These are phyloP conservation scores for Plasmopara viticola DNA, from an alignment of 352 stramenopile species.

Conservation along the genomic window DNA sequence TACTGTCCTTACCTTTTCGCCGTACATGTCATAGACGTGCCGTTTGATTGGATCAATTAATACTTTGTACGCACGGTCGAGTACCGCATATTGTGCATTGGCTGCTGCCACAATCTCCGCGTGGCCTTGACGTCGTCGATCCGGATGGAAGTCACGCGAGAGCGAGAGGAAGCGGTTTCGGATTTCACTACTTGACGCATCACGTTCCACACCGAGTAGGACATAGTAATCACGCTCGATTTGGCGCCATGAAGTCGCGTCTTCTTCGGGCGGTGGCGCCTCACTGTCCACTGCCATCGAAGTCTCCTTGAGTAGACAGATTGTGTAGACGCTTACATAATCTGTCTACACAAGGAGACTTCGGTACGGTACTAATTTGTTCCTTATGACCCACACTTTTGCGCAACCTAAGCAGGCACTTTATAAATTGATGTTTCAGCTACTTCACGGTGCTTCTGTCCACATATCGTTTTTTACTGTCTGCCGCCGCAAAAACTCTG, in stretches of 20 bases:
- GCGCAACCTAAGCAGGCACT: too few species aligned
- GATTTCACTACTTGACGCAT: constrained; percentile 58
- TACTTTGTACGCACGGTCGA: constrained; percentile 81
- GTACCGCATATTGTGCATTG: constrained; percentile 70
- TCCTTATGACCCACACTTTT: too few species aligned
- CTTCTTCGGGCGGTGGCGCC: constrained; percentile 6
- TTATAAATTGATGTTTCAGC: too few species aligned
- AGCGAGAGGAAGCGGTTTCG: constrained; percentile 58
- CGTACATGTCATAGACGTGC: constrained; percentile 71
- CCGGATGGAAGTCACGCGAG: constrained; percentile 82
- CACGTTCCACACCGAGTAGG: constrained; percentile 56
- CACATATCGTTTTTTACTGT: too few species aligned
- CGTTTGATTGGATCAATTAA: constrained; percentile 60
- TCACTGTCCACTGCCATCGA: not conserved
- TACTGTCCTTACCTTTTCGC: constrained; percentile 37
- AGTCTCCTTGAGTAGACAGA: too few species aligned
- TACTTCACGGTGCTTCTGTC: too few species aligned
- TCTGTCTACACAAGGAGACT: too few species aligned
- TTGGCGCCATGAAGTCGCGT: constrained; percentile 40
- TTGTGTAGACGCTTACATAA: too few species aligned
- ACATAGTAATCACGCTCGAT: constrained; percentile 82
- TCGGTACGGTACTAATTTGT: too few species aligned
- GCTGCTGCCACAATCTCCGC: constrained; percentile 49
- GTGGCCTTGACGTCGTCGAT: constrained; percentile 47
- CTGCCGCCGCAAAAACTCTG: too few species aligned